These are phyloP conservation scores for Azolla pinnata DNA, from an alignment of 75 land plant species.

Conservation along the genomic window DNA sequence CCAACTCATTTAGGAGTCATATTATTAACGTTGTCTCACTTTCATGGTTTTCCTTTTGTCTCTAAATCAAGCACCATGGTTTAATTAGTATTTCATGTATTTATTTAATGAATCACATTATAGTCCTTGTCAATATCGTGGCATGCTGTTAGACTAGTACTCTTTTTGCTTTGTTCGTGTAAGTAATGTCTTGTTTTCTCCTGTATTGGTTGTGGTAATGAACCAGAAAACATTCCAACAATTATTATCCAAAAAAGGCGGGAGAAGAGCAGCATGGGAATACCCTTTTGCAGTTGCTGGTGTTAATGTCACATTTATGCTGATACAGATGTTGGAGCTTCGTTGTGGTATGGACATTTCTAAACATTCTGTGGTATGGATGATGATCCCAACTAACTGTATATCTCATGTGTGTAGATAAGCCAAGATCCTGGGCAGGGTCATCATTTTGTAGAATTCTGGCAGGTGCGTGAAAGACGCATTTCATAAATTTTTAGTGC, in stretches of 20 bases:
- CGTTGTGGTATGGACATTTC: conserved; percentile 36
- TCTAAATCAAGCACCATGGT: too few relatives aligned
- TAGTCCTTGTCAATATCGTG: too few relatives aligned
- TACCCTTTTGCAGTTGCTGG: conserved; percentile 99
- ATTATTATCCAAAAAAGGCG: conserved; percentile 68
- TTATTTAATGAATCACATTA: not conserved
- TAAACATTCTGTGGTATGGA: not conserved
- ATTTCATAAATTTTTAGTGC: not conserved
- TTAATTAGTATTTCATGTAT: too few relatives aligned
- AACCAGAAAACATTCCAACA: conserved; percentile 68
- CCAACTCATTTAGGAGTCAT: too few relatives aligned
- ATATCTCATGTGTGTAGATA: not conserved
- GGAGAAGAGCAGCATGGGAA: conserved; percentile 77
- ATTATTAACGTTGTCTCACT: too few relatives aligned
- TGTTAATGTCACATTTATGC: conserved; percentile 92
- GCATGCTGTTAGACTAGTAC: too few relatives aligned
- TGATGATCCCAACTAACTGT: not conserved
- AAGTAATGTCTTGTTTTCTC: not conserved
- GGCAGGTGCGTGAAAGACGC: not conserved
- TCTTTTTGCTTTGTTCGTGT: not conserved
- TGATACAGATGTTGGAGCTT: conserved; percentile 93
- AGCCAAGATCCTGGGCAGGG: conserved; percentile 8
- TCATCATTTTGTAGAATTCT: conserved; percentile 1
- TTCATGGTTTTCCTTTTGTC: too few relatives aligned
- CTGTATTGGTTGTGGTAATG: not conserved